Evolutionary conservation across 495 filamentous ascomycete genomes (phyloP).

Genomic region (Hypoxylon crocopeplum): DNA sequence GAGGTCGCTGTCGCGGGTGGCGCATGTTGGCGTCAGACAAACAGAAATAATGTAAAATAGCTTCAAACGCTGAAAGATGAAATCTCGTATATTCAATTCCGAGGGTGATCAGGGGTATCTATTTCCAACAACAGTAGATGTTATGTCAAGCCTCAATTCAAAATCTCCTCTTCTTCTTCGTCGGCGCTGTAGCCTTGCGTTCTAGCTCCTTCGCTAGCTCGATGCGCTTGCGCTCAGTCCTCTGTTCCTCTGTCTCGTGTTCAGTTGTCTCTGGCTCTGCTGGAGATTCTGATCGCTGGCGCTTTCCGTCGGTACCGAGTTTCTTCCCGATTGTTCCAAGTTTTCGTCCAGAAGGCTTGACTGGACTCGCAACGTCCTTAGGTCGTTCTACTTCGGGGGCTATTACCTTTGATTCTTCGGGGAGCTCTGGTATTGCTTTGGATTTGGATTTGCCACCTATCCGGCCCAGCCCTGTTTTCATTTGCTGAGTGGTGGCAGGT

Average conservation of each 20-base stretch:
- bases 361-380: conserved; percentile 32
- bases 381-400: conserved; percentile 15
- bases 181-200: conserved; percentile 64
- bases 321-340: conserved; percentile 47
- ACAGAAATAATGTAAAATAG: neutral
- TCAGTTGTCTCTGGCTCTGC: conserved; percentile 9
- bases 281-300: conserved; percentile 20
- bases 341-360: conserved; percentile 27
- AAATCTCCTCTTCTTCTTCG: conserved; percentile 74
- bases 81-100: conserved; percentile 1
- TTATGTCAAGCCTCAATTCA: conserved; percentile 26
- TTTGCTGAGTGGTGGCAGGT: conserved; percentile 25
- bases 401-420: conserved; percentile 36
- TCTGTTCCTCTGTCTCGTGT: conserved; percentile 52
- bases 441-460: conserved; percentile 50
- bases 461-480: conserved; percentile 45
- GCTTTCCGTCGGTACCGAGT: conserved; percentile 27
- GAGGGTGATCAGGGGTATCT: conserved; percentile 25
- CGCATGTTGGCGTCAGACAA: no score
- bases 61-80: no score
- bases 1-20: no score
- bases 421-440: conserved; percentile 32
- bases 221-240: conserved; percentile 66
- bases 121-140: conserved; percentile 1
- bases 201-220: conserved; percentile 71